Conservation (phyloP, 2,329 filamentous ascomycete genomes). For the Ophiocordyceps polyrhachis-furcata region DNA sequence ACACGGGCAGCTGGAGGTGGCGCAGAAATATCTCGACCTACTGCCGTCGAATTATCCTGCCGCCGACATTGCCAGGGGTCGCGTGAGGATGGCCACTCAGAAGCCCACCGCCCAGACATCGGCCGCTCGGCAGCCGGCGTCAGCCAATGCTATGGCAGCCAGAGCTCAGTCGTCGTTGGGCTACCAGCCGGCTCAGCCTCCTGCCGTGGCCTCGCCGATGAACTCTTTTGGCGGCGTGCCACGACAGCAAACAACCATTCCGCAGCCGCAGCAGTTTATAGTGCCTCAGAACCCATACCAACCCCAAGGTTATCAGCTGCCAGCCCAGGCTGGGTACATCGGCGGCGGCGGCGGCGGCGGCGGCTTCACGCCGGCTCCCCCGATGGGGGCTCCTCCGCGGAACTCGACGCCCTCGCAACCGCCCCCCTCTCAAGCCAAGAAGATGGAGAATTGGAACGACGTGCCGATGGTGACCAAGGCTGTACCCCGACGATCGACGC, state of each 20-base stretch:
- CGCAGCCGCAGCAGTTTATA: slow-evolving; percentile 17
- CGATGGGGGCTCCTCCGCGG: slow-evolving; percentile 24
- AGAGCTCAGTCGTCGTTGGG: slow-evolving; percentile 22
- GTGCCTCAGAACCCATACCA: slow-evolving; percentile 19
- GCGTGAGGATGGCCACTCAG: slow-evolving; percentile 68
- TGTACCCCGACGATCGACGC: slow-evolving; percentile 56
- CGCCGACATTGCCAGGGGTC: slow-evolving; percentile 69
- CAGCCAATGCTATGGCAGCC: slow-evolving; percentile 13
- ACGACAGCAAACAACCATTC: slow-evolving; percentile 8
- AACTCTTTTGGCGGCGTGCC: slow-evolving; percentile 11
- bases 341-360: slow-evolving; percentile 12
- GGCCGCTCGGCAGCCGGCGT: slow-evolving; percentile 11
- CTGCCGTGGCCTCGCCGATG: slow-evolving; percentile 8
- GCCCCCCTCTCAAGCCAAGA: slow-evolving; percentile 51
- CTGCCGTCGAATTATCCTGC: slow-evolving; percentile 69
- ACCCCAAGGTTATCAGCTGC: slow-evolving; percentile 32
- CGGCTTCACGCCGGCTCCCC: slow-evolving; percentile 15
- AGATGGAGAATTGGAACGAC: slow-evolving; percentile 82
- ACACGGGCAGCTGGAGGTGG: slow-evolving; percentile 70
- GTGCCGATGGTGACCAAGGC: slow-evolving; percentile 68
- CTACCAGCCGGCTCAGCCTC: slow-evolving; percentile 29
- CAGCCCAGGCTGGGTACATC: slow-evolving; percentile 20
- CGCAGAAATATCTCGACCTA: slow-evolving; percentile 80
- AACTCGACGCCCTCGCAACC: slow-evolving; percentile 48
- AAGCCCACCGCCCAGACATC: slow-evolving; percentile 13